phyloP scores from a whole-genome alignment of 2,329 filamentous ascomycete species.

The Alternaria atra region DNA sequence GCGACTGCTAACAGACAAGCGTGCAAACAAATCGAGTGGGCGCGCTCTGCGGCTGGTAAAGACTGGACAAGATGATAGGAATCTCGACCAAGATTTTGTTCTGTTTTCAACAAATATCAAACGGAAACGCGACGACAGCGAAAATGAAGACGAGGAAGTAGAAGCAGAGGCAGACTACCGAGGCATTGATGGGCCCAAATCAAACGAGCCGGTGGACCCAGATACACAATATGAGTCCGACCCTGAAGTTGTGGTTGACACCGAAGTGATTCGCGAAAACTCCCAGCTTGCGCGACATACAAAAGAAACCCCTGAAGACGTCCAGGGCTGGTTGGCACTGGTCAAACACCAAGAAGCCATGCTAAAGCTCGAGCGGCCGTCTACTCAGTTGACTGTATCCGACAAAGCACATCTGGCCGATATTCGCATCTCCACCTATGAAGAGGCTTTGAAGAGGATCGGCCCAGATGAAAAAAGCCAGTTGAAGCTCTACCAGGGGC shows the following conservation, averaged over 20 bases:
- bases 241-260: constrained; percentile 24
- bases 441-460: constrained; percentile 74
- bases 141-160: constrained; percentile 19
- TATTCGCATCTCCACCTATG: constrained; percentile 80
- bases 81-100: constrained; percentile 43
- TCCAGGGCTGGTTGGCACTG: constrained; percentile 79
- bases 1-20: constrained; percentile 55
- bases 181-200: constrained; percentile 42
- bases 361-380: constrained; percentile 60
- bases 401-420: constrained; percentile 77
- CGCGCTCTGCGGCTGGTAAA: constrained; percentile 44
- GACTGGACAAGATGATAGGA: not conserved
- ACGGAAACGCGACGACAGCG: constrained; percentile 30
- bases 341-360: constrained; percentile 79
- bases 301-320: constrained; percentile 71
- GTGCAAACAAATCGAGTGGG: constrained; percentile 26
- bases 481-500: constrained; percentile 69
- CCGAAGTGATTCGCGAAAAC: constrained; percentile 60
- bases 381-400: constrained; percentile 61
- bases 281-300: constrained; percentile 71
- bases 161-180: constrained; percentile 46
- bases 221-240: constrained; percentile 49
- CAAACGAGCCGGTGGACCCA: constrained; percentile 39
- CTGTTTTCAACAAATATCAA: constrained; percentile 31
- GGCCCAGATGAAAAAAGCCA: constrained; percentile 56